These are phyloP conservation scores for Trypanosoma caninum DNA, from an alignment of 208 protist species.

Conservation along the genomic window DNA sequence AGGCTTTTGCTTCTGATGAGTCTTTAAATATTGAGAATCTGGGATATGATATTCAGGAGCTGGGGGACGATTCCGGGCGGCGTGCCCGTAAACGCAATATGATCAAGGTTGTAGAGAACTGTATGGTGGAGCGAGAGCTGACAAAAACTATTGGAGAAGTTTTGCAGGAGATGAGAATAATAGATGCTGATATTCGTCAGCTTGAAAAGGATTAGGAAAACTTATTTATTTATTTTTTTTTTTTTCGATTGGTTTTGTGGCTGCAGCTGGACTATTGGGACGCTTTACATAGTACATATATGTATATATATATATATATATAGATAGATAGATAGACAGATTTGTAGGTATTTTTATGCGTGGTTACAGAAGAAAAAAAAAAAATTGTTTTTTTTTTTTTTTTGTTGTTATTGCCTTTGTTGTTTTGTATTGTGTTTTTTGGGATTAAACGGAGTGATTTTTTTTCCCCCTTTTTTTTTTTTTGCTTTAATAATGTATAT, in stretches of 20 bases:
- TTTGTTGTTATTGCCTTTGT: not conserved
- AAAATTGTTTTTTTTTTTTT: conserved; percentile 11
- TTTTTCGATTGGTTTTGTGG: too few species aligned
- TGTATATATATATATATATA: too few species aligned
- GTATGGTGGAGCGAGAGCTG: conserved; percentile 46
- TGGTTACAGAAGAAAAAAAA: not conserved
- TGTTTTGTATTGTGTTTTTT: not conserved
- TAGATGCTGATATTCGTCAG: conserved; percentile 49
- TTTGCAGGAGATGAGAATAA: conserved; percentile 62
- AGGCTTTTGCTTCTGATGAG: not conserved
- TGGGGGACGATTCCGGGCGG: conserved; percentile 1
- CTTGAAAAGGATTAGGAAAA: conserved; percentile 12
- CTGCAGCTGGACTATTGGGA: too few species aligned
- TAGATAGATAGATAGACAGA: too few species aligned
- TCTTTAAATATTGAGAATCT: not conserved
- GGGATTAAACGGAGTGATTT: not conserved
- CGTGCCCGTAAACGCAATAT: not conserved
- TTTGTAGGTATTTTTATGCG: not conserved
- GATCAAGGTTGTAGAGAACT: conserved; percentile 38
- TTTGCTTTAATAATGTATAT: not conserved
- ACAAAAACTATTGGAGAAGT: conserved; percentile 37
- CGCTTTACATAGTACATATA: too few species aligned
- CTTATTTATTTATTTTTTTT: too few species aligned
- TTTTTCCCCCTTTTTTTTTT: conserved; percentile 2
- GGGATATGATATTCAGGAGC: not conserved